A percentile compares a stretch with the other conserved stretches of the same genome.
Evolutionary conservation across 495 filamentous ascomycete genomes (phyloP).

Genomic region (Talaromyces stipitatus): DNA sequence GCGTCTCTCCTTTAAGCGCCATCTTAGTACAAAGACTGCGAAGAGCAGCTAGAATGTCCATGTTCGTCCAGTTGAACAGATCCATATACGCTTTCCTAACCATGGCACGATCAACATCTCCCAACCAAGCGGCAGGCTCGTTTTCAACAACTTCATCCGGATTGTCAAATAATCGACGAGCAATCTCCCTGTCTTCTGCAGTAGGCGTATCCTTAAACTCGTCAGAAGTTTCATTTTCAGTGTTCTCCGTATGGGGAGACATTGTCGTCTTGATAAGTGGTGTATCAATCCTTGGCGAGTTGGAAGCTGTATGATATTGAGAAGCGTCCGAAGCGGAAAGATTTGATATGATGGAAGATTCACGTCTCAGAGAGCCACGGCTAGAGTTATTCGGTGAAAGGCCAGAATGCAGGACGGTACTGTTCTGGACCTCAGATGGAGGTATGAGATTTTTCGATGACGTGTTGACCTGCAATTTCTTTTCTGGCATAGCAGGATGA

Average conservation of each 20-base stretch:
- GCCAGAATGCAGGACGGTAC: not conserved
- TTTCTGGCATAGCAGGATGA: not conserved
- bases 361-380: slow-evolving; percentile 3
- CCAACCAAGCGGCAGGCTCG: slow-evolving; percentile 80
- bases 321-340: slow-evolving; percentile 27
- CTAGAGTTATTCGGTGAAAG: not conserved
- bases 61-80: slow-evolving; percentile 75
- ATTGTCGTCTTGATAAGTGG: slow-evolving; percentile 26
- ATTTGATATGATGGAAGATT: not conserved
- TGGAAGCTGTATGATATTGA: slow-evolving; percentile 42
- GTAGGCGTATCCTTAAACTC: slow-evolving; percentile 34
- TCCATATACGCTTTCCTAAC: slow-evolving; percentile 83
- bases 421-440: not conserved
- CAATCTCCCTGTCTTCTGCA: slow-evolving; percentile 57
- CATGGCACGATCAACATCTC: slow-evolving; percentile 57
- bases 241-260: slow-evolving; percentile 12
- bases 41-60: slow-evolving; percentile 73
- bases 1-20: slow-evolving; percentile 86
- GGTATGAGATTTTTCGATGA: not conserved
- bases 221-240: slow-evolving; percentile 13
- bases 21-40: slow-evolving; percentile 74
- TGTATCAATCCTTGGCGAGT: slow-evolving; percentile 15
- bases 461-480: not conserved
- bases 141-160: slow-evolving; percentile 72
- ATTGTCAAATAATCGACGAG: slow-evolving; percentile 77